Evolutionary conservation across 805 yeast genomes (phyloP).

Genomic region (Nakazawaea ernobii): DNA sequence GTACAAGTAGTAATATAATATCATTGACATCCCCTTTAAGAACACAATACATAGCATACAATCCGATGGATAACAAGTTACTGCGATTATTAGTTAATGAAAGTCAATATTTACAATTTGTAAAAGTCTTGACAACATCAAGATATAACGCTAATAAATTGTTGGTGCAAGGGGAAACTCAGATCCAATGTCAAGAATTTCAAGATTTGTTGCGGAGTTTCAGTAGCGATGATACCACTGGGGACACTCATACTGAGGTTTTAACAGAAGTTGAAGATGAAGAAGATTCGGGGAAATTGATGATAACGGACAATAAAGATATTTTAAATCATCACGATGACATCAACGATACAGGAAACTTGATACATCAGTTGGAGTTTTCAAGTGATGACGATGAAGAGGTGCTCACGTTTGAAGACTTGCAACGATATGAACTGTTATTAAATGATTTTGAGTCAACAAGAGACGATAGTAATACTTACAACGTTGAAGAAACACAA

Average conservation of each 20-base stretch:
- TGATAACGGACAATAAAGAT: not conserved
- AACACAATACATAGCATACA: constrained; percentile 1
- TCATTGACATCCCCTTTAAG: constrained; percentile 5
- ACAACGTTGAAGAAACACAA: not conserved
- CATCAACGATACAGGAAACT: not conserved
- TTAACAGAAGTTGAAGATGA: constrained; percentile 5
- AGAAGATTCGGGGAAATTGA: not conserved
- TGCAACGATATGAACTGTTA: constrained; percentile 5
- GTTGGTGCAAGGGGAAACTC: not conserved
- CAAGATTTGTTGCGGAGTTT: constrained; percentile 8
- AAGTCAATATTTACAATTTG: constrained; percentile 7
- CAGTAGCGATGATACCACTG: constrained; percentile 10
- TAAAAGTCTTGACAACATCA: constrained; percentile 5
- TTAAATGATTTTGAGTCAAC: constrained; percentile 11
- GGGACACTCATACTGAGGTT: constrained; percentile 7
- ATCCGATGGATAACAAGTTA: constrained; percentile 10
- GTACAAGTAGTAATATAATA: not conserved
- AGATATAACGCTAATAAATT: constrained; percentile 2
- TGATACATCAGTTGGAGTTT: not conserved
- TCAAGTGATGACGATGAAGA: constrained; percentile 2
- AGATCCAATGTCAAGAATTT: not conserved
- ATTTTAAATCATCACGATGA: not conserved
- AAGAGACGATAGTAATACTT: constrained; percentile 6
- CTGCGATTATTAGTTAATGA: constrained; percentile 8
- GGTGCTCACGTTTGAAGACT: constrained; percentile 2